A percentile compares a stretch with the other conserved stretches of the same genome.
These are phyloP conservation scores for Vicia faba DNA, from an alignment of 306 rosid species.

Conservation along the genomic window DNA sequence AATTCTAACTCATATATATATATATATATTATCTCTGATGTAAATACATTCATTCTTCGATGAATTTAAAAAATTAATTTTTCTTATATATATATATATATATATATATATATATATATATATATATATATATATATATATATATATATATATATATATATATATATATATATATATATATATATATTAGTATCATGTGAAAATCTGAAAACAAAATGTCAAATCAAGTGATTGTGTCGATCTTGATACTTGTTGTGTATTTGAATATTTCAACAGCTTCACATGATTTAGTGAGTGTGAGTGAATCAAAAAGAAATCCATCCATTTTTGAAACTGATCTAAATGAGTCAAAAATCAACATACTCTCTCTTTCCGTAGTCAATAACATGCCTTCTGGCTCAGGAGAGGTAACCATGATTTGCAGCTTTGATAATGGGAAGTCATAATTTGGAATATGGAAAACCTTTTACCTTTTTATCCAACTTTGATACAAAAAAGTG, in stretches of 20 bases:
- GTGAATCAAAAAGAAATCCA: not conserved
- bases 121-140: too few relatives aligned
- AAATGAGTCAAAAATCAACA: not conserved
- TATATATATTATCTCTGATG: too few relatives aligned
- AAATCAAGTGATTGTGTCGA: not conserved
- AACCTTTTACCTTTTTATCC: not conserved
- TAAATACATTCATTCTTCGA: too few relatives aligned
- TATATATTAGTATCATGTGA: not conserved
- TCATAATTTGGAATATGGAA: not conserved
- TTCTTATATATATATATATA: too few relatives aligned
- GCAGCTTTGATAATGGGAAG: not conserved
- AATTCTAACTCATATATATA: too few relatives aligned
- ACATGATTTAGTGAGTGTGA: not conserved
- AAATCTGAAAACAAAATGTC: conserved; percentile 18
- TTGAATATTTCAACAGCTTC: not conserved
- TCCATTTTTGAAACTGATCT: not conserved
- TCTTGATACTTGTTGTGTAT: not conserved
- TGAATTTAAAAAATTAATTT: too few relatives aligned
- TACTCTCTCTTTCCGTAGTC: not conserved
- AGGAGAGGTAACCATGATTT: not conserved
- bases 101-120: too few relatives aligned
- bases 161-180: too few relatives aligned
- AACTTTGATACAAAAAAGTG: not conserved
- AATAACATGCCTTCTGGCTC: not conserved
- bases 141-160: too few relatives aligned